These are phyloP conservation scores for Trifolium dubium DNA, from an alignment of 306 rosid species.

Conservation along the genomic window DNA sequence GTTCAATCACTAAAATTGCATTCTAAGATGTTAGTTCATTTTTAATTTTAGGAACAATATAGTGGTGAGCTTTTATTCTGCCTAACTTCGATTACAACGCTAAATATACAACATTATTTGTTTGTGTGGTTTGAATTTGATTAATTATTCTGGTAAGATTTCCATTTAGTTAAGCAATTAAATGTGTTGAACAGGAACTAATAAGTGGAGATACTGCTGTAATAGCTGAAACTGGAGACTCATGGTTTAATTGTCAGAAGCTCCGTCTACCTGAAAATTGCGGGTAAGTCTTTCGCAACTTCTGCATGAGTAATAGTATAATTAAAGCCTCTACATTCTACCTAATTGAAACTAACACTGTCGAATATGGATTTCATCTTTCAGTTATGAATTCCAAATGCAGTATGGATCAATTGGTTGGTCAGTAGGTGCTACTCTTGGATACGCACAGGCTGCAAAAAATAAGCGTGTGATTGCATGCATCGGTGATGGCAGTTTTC, in stretches of 20 bases:
- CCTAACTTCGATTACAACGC: neutral
- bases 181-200: conserved; percentile 57
- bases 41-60: too few species aligned
- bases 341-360: conserved; percentile 16
- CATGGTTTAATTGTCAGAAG: conserved; percentile 94
- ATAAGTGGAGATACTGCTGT: conserved; percentile 66
- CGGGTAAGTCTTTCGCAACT: conserved; percentile 52
- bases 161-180: conserved; percentile 1
- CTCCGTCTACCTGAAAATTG: conserved; percentile 81
- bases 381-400: conserved; percentile 93
- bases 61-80: too few species aligned
- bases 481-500: conserved; percentile 95
- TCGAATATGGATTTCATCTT: conserved; percentile 43
- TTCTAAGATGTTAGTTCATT: too few species aligned
- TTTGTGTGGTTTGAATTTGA: conserved; percentile 1
- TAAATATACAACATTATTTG: neutral
- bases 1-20: too few species aligned
- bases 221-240: conserved; percentile 89
- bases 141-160: neutral
- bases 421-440: conserved; percentile 95
- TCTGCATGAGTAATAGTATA: neutral
- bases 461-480: conserved; percentile 81
- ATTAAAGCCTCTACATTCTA: neutral
- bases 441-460: conserved; percentile 83
- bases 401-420: conserved; percentile 97